phyloP scores from a whole-genome alignment of 495 filamentous ascomycete species.

The Trichoderma reesei region DNA sequence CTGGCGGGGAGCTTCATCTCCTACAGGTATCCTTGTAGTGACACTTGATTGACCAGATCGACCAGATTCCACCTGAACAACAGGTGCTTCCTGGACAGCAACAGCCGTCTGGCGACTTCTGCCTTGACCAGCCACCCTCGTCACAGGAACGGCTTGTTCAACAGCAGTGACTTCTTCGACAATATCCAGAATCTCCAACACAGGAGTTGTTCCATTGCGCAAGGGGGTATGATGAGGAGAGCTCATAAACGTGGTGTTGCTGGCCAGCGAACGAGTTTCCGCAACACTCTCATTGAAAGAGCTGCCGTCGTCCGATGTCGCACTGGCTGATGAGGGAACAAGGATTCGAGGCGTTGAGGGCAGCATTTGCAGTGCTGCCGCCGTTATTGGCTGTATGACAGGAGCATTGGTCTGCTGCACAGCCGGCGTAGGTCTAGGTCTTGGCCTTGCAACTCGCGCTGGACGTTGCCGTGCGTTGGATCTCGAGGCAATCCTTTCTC shows the following conservation, averaged over 20 bases:
- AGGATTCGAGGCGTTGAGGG: background rate
- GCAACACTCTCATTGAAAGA: background rate
- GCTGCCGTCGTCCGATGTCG: constrained; percentile 1
- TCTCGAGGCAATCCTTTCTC: background rate
- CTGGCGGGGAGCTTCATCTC: background rate
- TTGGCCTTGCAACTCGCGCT: background rate
- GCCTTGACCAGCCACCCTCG: background rate
- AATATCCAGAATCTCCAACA: background rate
- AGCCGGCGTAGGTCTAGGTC: background rate
- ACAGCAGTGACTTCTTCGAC: background rate
- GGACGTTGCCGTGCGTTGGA: background rate
- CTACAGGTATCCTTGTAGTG: background rate
- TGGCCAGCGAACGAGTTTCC: background rate
- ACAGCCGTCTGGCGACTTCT: background rate
- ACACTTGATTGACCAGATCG: background rate
- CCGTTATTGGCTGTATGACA: background rate
- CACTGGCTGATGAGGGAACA: background rate
- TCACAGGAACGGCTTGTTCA: background rate
- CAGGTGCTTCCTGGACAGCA: background rate
- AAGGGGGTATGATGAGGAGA: background rate
- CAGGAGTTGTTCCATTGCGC: background rate
- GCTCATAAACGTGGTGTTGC: background rate
- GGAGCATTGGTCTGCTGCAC: background rate
- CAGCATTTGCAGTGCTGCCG: background rate
- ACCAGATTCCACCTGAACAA: background rate